Evolutionary conservation across 139 green algal genomes (phyloP), one percentile per base, ranked within the genome.

Genomic region (Ettlia oleoabundans): DNA sequence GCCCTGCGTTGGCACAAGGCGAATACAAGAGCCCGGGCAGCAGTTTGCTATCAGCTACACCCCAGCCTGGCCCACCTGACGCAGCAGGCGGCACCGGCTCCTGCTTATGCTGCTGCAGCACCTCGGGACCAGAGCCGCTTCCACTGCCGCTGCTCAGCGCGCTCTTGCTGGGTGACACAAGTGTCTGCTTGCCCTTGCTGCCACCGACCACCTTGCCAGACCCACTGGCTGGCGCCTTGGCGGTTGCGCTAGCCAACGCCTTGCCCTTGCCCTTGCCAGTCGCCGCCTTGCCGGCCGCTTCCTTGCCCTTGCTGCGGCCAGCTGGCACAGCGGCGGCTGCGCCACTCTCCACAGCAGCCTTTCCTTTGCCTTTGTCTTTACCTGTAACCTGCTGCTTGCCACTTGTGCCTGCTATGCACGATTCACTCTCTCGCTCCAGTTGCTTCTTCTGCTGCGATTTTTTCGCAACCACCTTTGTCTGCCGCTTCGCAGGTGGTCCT

Each of bases 81-180:
- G 47, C 47, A 58, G 47, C 47, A 15, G 15, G 47, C 47, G 47
- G 47, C 47, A 58, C 47, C 47, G 73, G 24, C 53, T 35, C 24
- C 53, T 55, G 28, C 37, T 80, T 35, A 26, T 69, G 53, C 73
- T 80, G 73, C 52, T 26, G 33, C 35, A 80, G 37, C 73, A 68
- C 73, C 8, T 15, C 26, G 1, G 73, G 52, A 24, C n/a, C 37
- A 3, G 41, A 28, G 8, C 30, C 30, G 43, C 47, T 10, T 15
- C 5, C 73, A 13, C 43, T 72, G 42, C 42, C 69, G 3, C 4
- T 41, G 42, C 69, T 76, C 37, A 51, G 69, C 69, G 3, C 28
- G 42, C 69, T 76, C 70, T 77, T 77, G 43, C 15, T 22, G 15
- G 70, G 70, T 4, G 65, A n/a, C 2, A 42, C 30, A 30, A 22